Conservation (phyloP, 371 early-diverging fungal species). For the Actinomortierella wolfii region DNA sequence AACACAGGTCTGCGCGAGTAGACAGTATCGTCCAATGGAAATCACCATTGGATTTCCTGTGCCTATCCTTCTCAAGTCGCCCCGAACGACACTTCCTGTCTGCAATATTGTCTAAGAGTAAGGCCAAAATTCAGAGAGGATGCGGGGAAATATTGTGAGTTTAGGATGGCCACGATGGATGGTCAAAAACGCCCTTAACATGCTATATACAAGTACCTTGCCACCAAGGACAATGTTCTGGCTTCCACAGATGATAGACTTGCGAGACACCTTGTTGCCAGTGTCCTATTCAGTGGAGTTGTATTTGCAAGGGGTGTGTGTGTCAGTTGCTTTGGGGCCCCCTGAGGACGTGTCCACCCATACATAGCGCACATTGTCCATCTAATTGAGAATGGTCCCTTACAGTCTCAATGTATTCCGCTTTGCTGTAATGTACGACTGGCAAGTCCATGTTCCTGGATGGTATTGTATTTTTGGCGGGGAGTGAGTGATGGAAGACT, state of each 20-base stretch:
- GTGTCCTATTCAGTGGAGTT: slow-evolving; percentile 69
- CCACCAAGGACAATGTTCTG: slow-evolving; percentile 96
- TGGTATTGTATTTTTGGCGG: no score
- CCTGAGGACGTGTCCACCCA: neutral
- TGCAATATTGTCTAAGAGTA: slow-evolving; percentile 85
- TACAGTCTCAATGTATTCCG: slow-evolving; percentile 89
- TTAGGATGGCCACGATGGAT: neutral
- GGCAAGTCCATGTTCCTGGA: slow-evolving; percentile 73
- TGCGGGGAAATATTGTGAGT: neutral
- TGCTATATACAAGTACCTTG: slow-evolving; percentile 60
- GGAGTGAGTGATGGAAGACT: neutral
- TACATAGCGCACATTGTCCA: neutral
- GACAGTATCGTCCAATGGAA: slow-evolving; percentile 89
- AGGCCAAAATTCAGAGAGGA: slow-evolving; percentile 3
- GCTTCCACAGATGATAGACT: slow-evolving; percentile 88
- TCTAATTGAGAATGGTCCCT: slow-evolving; percentile 8
- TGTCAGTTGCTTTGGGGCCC: neutral
- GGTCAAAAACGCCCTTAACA: neutral
- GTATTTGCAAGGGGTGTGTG: neutral
- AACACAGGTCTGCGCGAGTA: slow-evolving; percentile 75
- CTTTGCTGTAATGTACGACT: slow-evolving; percentile 63
- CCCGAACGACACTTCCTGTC: slow-evolving; percentile 87
- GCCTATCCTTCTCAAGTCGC: slow-evolving; percentile 91
- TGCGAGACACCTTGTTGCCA: slow-evolving; percentile 93
- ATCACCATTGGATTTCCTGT: slow-evolving; percentile 86